These are phyloP conservation scores for Phlebiopsis flavidoalba DNA, from an alignment of 768 basidiomycete species.

Conservation along the genomic window DNA sequence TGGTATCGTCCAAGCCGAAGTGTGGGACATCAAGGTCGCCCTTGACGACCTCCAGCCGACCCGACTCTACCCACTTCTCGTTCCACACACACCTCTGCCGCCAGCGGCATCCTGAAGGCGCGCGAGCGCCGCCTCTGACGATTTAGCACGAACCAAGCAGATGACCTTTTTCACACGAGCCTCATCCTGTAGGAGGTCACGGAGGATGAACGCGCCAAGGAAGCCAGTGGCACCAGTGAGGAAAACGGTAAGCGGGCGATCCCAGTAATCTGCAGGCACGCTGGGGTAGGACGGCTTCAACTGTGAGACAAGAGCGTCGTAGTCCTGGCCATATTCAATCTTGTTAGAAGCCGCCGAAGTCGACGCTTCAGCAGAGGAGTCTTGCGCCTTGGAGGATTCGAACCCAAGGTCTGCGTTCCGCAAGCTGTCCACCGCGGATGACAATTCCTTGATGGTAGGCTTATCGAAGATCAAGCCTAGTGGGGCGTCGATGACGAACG, in stretches of 20 bases:
- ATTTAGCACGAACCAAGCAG: conserved; percentile 82
- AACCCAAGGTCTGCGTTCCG: conserved; percentile 81
- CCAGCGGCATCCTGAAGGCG: conserved; percentile 67
- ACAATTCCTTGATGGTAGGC: conserved; percentile 79
- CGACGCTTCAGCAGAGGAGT: neutral
- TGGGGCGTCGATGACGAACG: conserved; percentile 86
- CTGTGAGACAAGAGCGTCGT: conserved; percentile 50
- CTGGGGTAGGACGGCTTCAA: conserved; percentile 59
- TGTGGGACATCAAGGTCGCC: conserved; percentile 77
- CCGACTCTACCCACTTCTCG: conserved; percentile 67
- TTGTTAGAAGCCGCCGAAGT: conserved; percentile 6
- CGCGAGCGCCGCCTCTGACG: conserved; percentile 52
- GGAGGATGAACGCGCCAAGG: conserved; percentile 88
- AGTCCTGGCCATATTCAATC: conserved; percentile 79
- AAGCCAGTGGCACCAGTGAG: conserved; percentile 97
- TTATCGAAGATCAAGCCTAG: conserved; percentile 88
- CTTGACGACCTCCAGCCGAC: conserved; percentile 69
- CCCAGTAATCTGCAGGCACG: conserved; percentile 50
- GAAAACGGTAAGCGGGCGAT: conserved; percentile 69
- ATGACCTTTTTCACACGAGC: conserved; percentile 78
- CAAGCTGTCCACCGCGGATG: conserved; percentile 67
- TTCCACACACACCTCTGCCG: conserved; percentile 88
- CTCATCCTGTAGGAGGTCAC: conserved; percentile 63
- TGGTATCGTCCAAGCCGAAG: conserved; percentile 63
- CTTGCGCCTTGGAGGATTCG: conserved; percentile 22